Percentiles rank a stretch among this genome's conserved stretches.
Evolutionary conservation across 2,329 filamentous ascomycete genomes (phyloP).

Genomic region (Cladosporium sp.): DNA sequence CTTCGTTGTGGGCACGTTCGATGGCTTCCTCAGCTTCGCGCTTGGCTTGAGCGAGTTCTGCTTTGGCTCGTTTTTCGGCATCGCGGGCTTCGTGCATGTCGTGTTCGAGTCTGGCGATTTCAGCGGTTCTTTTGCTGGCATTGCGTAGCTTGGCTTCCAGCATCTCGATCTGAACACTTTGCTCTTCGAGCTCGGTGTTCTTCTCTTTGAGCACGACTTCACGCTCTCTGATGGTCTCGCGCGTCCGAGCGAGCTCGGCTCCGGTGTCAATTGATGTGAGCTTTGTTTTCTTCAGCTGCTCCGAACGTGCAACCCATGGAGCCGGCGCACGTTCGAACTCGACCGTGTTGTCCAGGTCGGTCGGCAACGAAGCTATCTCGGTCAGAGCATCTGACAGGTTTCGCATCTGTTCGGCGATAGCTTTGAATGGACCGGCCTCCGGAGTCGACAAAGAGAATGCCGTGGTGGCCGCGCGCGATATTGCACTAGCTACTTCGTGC

Average conservation of each 20-base stretch:
- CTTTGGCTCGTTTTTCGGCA: slow-evolving; percentile 58
- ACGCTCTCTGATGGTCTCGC: slow-evolving; percentile 76
- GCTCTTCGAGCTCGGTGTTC: slow-evolving; percentile 81
- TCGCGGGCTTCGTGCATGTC: slow-evolving; percentile 34
- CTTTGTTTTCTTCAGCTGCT: slow-evolving; percentile 80
- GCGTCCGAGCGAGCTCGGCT: slow-evolving; percentile 77
- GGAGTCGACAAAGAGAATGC: slow-evolving; percentile 51
- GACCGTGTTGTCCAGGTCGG: slow-evolving; percentile 45
- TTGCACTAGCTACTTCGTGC: slow-evolving; percentile 63
- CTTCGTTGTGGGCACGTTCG: slow-evolving; percentile 33
- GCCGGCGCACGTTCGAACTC: slow-evolving; percentile 69
- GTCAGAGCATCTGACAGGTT: slow-evolving; percentile 63
- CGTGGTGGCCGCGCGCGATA: slow-evolving; percentile 57
- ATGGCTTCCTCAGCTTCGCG: slow-evolving; percentile 31
- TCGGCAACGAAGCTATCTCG: slow-evolving; percentile 65
- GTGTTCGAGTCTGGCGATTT: slow-evolving; percentile 64
- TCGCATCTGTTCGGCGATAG: slow-evolving; percentile 67
- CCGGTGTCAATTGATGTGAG: slow-evolving; percentile 78
- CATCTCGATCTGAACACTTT: slow-evolving; percentile 89
- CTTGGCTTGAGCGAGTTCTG: slow-evolving; percentile 29
- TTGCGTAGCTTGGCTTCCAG: slow-evolving; percentile 85
- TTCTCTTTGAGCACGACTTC: slow-evolving; percentile 53
- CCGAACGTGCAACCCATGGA: slow-evolving; percentile 81
- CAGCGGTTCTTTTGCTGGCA: slow-evolving; percentile 72
- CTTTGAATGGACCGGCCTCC: slow-evolving; percentile 69